Percentiles rank a stretch among this genome's conserved stretches.
Conservation (phyloP, 2,329 filamentous ascomycete genomes). For the Fusarium hainanense region DNA sequence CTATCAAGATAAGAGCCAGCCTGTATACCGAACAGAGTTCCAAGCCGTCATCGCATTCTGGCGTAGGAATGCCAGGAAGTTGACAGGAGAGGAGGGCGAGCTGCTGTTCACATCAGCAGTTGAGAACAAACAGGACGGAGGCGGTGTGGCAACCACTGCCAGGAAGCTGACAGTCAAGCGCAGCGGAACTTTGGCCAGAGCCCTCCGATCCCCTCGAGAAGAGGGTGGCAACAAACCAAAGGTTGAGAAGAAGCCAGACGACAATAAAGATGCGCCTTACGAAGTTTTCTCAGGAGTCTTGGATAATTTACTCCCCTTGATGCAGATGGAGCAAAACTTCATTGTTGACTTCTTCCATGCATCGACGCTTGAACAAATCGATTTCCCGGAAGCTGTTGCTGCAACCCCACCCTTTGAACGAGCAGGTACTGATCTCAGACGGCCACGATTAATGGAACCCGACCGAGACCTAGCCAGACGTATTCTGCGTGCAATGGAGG, state of each 20-base stretch:
- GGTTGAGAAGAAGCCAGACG: slow-evolving; percentile 68
- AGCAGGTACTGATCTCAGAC: slow-evolving; percentile 76
- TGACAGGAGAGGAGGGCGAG: slow-evolving; percentile 80
- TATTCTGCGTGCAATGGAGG: slow-evolving; percentile 88
- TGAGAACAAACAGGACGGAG: slow-evolving; percentile 87
- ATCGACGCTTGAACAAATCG: slow-evolving; percentile 81
- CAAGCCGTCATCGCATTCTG: slow-evolving; percentile 79
- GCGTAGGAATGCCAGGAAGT: slow-evolving; percentile 82
- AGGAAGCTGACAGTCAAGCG: slow-evolving; percentile 94
- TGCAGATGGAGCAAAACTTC: slow-evolving; percentile 96
- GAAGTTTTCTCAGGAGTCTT: slow-evolving; percentile 85
- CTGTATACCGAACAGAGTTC: slow-evolving; percentile 85
- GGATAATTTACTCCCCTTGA: slow-evolving; percentile 83
- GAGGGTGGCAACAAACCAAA: slow-evolving; percentile 65
- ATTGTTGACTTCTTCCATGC: slow-evolving; percentile 97
- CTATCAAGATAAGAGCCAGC: slow-evolving; percentile 81
- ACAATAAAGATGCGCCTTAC: slow-evolving; percentile 76
- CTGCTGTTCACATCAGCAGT: slow-evolving; percentile 85
- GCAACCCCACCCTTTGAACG: slow-evolving; percentile 74
- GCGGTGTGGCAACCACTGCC: slow-evolving; percentile 76
- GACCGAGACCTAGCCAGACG: slow-evolving; percentile 87
- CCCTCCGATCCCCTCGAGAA: slow-evolving; percentile 73
- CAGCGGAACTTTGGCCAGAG: slow-evolving; percentile 85
- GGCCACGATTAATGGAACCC: slow-evolving; percentile 84
- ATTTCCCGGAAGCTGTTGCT: slow-evolving; percentile 85